A percentile compares a stretch with the other conserved stretches of the same genome.
phyloP scores from a whole-genome alignment of 768 basidiomycete species.

The Lentinula lateritia region DNA sequence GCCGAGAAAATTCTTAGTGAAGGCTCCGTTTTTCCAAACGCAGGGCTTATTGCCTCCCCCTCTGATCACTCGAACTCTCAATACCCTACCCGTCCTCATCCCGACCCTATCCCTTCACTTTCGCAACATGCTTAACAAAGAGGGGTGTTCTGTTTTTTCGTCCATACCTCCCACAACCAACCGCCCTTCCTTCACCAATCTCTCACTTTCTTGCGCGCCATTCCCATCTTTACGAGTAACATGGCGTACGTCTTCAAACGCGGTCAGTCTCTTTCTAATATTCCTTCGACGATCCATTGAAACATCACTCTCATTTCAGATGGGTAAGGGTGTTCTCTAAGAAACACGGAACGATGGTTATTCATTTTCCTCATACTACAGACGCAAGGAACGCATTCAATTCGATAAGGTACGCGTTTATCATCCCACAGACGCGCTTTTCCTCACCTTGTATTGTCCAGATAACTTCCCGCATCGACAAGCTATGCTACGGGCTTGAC shows the following conservation, averaged over 20 bases:
- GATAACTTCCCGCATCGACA: constrained; percentile 85
- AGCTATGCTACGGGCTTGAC: constrained; percentile 95
- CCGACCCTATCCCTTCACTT: too few species aligned
- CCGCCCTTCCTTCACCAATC: too few species aligned
- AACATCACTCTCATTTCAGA: constrained; percentile 4
- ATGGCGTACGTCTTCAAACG: constrained; percentile 27
- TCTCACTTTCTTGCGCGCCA: not conserved
- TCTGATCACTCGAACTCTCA: too few species aligned
- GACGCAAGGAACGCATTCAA: constrained; percentile 87
- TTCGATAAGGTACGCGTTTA: constrained; percentile 74
- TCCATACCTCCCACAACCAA: too few species aligned
- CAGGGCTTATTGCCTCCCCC: too few species aligned
- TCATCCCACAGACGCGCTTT: constrained; percentile 11
- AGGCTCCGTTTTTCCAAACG: too few species aligned
- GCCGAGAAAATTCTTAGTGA: too few species aligned
- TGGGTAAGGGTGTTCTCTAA: constrained; percentile 6
- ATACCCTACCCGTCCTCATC: too few species aligned
- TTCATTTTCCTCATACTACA: constrained; percentile 17
- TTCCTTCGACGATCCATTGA: constrained; percentile 4
- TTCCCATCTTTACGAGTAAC: not conserved
- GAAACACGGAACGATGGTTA: constrained; percentile 22
- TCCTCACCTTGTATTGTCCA: constrained; percentile 22
- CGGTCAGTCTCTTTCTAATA: constrained; percentile 17
- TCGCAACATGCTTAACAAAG: too few species aligned
- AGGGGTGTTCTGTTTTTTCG: too few species aligned